A percentile compares a stretch with the other conserved stretches of the same genome.
These are phyloP conservation scores for Nymphaea colorata DNA, from an alignment of 164 flowering plant genomes.

Conservation along the genomic window DNA sequence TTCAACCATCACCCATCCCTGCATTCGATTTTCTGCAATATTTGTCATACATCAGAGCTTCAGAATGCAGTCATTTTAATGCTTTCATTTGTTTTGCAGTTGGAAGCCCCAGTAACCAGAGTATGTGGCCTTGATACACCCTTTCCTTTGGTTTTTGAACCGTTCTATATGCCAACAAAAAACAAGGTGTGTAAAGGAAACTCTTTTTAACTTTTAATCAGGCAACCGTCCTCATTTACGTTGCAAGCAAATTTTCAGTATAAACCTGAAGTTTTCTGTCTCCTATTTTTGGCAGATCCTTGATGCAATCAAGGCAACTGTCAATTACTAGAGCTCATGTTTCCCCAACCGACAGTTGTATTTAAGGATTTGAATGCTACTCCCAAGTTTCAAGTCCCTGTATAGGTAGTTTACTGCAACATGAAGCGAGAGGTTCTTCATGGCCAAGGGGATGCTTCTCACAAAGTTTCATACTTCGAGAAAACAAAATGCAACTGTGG, in stretches of 20 bases:
- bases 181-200: constrained; percentile 46
- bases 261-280: neutral
- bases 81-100: constrained; percentile 28
- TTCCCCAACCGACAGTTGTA: neutral
- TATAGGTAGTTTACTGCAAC: too few relatives aligned
- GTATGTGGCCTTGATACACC: constrained; percentile 94
- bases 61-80: too few relatives aligned
- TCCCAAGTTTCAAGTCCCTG: too few relatives aligned
- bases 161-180: constrained; percentile 87
- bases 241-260: too few relatives aligned
- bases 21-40: too few relatives aligned
- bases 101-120: constrained; percentile 91
- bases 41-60: too few relatives aligned
- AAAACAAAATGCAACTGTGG: too few relatives aligned
- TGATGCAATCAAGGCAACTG: constrained; percentile 74
- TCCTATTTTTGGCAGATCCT: constrained; percentile 25
- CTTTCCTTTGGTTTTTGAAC: constrained; percentile 91
- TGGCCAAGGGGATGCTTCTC: too few relatives aligned
- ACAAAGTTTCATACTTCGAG: too few relatives aligned
- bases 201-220: neutral
- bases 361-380: too few relatives aligned
- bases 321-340: constrained; percentile 32
- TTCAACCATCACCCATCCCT: too few relatives aligned
- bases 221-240: neutral
- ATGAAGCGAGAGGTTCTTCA: too few relatives aligned